Evolutionary conservation across 2,329 filamentous ascomycete genomes (phyloP).

Genomic region (Monosporascus sp.): DNA sequence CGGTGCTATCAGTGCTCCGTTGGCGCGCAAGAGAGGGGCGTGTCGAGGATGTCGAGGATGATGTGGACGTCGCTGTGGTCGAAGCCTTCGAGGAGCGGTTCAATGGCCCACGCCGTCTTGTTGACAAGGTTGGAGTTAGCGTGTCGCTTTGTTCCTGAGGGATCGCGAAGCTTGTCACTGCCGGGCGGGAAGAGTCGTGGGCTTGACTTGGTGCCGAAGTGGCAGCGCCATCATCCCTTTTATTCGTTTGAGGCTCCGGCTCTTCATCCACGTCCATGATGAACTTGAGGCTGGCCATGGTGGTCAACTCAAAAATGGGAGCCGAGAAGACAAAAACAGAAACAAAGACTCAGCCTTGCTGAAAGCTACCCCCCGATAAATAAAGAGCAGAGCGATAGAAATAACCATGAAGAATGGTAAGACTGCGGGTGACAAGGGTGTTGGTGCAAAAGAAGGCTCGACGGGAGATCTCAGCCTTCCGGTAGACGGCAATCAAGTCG

Average conservation of each 20-base stretch:
- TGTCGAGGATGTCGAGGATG: slow-evolving; percentile 20
- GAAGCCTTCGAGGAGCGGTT: slow-evolving; percentile 27
- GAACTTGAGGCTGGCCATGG: slow-evolving; percentile 51
- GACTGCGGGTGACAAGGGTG: slow-evolving; percentile 22
- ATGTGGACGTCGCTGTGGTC: slow-evolving; percentile 20
- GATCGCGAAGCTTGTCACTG: slow-evolving; percentile 37
- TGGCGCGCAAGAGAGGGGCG: slow-evolving; percentile 25
- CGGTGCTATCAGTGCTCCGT: slow-evolving; percentile 43
- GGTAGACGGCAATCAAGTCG: slow-evolving; percentile 24
- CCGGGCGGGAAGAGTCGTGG: slow-evolving; percentile 31
- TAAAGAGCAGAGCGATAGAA: slow-evolving; percentile 25
- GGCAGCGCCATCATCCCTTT: slow-evolving; percentile 39
- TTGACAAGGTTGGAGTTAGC: slow-evolving; percentile 28
- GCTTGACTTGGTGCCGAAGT: slow-evolving; percentile 31
- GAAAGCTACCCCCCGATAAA: slow-evolving; percentile 18
- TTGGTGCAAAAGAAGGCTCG: slow-evolving; percentile 26
- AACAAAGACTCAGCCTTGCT: slow-evolving; percentile 30
- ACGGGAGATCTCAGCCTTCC: slow-evolving; percentile 33
- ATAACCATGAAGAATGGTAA: slow-evolving; percentile 22
- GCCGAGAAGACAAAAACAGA: slow-evolving; percentile 19
- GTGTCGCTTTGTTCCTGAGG: slow-evolving; percentile 28
- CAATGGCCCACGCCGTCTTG: slow-evolving; percentile 31
- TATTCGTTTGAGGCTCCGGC: slow-evolving; percentile 37
- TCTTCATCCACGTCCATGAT: slow-evolving; percentile 53
- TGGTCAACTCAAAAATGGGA: slow-evolving; percentile 37